Percentiles rank a stretch among this genome's conserved stretches.
These are phyloP conservation scores for Bipolaris cookei DNA, from an alignment of 2,329 filamentous ascomycete species.

Conservation along the genomic window DNA sequence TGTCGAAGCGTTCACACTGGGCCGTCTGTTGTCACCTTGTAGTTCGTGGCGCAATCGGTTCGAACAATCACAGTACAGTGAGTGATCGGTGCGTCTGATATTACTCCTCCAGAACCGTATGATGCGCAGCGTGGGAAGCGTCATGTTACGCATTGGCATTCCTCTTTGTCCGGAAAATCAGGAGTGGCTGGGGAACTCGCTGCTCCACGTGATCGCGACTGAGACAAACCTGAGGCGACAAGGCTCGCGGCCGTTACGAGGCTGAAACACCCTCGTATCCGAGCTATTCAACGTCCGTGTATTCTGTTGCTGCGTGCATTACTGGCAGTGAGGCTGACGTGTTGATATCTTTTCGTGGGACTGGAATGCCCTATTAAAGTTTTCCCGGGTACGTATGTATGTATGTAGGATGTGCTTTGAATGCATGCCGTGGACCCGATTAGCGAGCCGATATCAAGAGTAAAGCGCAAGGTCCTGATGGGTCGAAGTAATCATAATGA, in stretches of 20 bases:
- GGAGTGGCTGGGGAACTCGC: constrained; percentile 1
- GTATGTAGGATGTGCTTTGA: background rate
- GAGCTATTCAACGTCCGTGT: background rate
- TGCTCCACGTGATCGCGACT: constrained; percentile 10
- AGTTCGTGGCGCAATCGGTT: constrained; percentile 9
- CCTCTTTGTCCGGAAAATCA: background rate
- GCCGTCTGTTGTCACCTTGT: background rate
- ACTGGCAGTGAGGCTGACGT: background rate
- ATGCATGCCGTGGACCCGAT: too few relatives aligned
- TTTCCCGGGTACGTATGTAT: background rate
- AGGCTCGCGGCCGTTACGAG: constrained; percentile 11
- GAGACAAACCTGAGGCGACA: constrained; percentile 26
- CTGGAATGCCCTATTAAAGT: background rate
- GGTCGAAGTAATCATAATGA: background rate
- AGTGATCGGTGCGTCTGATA: constrained; percentile 3
- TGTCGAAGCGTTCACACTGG: background rate
- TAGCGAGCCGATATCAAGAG: background rate
- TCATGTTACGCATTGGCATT: constrained; percentile 9
- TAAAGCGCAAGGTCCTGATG: background rate
- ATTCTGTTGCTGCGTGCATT: background rate
- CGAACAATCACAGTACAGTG: background rate
- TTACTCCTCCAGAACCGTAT: constrained; percentile 5
- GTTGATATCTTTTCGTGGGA: background rate
- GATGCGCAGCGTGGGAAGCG: constrained; percentile 1
- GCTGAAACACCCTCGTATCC: constrained; percentile 19